These are phyloP conservation scores for Aplosporella prunicola DNA, from an alignment of 2,329 filamentous ascomycete genomes.

Conservation along the genomic window DNA sequence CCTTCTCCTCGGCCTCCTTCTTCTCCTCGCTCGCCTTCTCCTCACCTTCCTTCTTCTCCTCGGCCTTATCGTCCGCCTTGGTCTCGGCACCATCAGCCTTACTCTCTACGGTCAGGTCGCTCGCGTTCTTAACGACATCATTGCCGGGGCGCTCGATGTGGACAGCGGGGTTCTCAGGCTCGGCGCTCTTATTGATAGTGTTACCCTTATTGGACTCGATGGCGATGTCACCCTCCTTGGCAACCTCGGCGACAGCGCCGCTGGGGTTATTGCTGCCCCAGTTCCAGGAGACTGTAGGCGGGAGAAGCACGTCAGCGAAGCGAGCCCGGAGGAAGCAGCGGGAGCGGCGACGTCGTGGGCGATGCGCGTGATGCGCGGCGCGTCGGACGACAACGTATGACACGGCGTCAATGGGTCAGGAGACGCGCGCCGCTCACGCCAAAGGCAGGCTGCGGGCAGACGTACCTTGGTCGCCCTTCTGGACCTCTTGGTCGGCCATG, in stretches of 20 bases:
- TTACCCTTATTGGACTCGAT: conserved; percentile 55
- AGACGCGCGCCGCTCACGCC: conserved; percentile 1
- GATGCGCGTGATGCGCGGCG: background rate
- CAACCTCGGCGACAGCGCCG: conserved; percentile 48
- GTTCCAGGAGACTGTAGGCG: conserved; percentile 50
- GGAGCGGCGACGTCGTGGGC: background rate
- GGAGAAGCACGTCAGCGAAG: background rate
- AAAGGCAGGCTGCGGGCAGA: background rate
- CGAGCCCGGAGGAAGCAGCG: background rate
- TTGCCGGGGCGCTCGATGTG: conserved; percentile 50
- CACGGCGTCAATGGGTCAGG: background rate
- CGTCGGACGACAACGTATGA: background rate
- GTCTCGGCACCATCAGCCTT: conserved; percentile 25
- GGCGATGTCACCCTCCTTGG: conserved; percentile 49
- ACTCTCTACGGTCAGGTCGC: conserved; percentile 49
- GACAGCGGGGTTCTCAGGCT: conserved; percentile 52
- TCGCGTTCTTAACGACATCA: conserved; percentile 55
- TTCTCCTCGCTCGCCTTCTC: conserved; percentile 24
- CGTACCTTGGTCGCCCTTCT: conserved; percentile 12
- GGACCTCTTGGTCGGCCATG: conserved; percentile 11
- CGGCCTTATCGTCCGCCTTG: conserved; percentile 15
- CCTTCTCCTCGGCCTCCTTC: conserved; percentile 21
- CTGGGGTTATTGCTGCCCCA: conserved; percentile 48
- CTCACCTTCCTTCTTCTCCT: conserved; percentile 24
- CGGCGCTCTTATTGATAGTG: conserved; percentile 54